Conservation (phyloP, 768 basidiomycete species). For the Dentipellis fragilis region DNA sequence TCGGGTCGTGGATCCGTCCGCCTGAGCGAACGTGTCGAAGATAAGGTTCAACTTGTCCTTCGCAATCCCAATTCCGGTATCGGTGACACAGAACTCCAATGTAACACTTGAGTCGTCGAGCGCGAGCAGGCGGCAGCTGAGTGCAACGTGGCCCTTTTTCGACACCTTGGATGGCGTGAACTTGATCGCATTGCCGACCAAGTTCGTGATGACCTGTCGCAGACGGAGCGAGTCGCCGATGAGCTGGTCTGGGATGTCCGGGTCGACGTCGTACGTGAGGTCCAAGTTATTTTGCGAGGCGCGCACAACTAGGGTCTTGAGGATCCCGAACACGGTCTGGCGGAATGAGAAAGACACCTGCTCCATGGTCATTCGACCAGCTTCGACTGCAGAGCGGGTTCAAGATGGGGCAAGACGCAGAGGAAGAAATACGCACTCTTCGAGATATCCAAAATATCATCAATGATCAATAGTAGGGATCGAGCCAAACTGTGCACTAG, state of each 20-base stretch:
- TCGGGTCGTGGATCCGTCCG: constrained; percentile 94
- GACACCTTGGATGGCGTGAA: constrained; percentile 80
- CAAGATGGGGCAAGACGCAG: constrained; percentile 4
- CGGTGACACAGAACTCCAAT: constrained; percentile 93
- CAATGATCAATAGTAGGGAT: constrained; percentile 90
- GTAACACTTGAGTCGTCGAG: constrained; percentile 79
- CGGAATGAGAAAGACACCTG: constrained; percentile 96
- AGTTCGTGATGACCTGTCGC: constrained; percentile 90
- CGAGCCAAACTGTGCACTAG: constrained; percentile 93
- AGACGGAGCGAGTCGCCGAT: constrained; percentile 94
- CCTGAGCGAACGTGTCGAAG: constrained; percentile 98
- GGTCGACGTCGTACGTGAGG: constrained; percentile 92
- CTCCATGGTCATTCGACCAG: constrained; percentile 99
- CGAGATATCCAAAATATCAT: constrained; percentile 98
- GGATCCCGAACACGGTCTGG: constrained; percentile 93
- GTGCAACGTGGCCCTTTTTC: constrained; percentile 80
- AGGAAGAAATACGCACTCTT: constrained; percentile 62
- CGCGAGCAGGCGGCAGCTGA: constrained; percentile 73
- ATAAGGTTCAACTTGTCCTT: constrained; percentile 97
- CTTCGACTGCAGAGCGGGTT: constrained; percentile 60
- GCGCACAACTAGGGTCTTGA: constrained; percentile 96
- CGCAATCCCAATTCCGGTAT: constrained; percentile 97
- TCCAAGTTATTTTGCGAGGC: constrained; percentile 96
- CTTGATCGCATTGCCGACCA: constrained; percentile 95
- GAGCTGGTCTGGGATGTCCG: constrained; percentile 91